phyloP scores from a whole-genome alignment of 1,284 basidiomycete species.

The Athelia sp. region DNA sequence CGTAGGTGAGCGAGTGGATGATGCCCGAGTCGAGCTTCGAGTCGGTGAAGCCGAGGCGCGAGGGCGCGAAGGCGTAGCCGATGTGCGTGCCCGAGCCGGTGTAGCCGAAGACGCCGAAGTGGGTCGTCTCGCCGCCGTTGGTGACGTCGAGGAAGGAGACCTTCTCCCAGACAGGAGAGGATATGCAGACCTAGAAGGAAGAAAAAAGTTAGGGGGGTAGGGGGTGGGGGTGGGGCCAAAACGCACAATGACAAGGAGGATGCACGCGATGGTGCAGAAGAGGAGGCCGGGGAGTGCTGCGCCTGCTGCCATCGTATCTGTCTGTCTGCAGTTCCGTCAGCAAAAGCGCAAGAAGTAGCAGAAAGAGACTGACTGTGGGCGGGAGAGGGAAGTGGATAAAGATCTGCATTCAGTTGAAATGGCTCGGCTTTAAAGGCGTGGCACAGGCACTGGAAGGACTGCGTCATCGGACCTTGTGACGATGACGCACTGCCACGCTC shows the following conservation, averaged over 20 bases:
- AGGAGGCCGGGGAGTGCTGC: constrained; percentile 45
- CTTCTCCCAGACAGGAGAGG: constrained; percentile 66
- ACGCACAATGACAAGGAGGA: constrained; percentile 65
- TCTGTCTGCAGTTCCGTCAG: constrained; percentile 17
- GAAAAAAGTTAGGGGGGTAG: background rate
- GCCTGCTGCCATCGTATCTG: constrained; percentile 30
- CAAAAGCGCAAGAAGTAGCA: too few relatives aligned
- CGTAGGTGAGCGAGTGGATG: constrained; percentile 66
- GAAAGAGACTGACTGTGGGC: too few relatives aligned
- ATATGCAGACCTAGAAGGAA: constrained; percentile 59
- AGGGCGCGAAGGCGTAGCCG: constrained; percentile 49
- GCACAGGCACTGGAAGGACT: too few relatives aligned
- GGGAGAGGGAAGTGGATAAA: too few relatives aligned
- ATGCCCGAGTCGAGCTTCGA: constrained; percentile 40
- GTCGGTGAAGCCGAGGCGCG: constrained; percentile 19
- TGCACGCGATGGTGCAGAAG: constrained; percentile 54
- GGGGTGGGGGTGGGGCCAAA: background rate
- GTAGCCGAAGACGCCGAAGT: constrained; percentile 76
- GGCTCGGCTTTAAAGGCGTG: too few relatives aligned
- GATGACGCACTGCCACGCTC: too few relatives aligned
- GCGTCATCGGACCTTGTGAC: too few relatives aligned
- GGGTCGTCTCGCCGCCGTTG: constrained; percentile 27
- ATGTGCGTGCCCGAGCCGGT: constrained; percentile 51
- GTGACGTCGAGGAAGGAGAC: constrained; percentile 65
- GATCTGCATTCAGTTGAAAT: too few relatives aligned